Percentiles rank a stretch among this genome's conserved stretches.
Evolutionary conservation across 768 basidiomycete species (phyloP).

Genomic region (Leccinum boreale): DNA sequence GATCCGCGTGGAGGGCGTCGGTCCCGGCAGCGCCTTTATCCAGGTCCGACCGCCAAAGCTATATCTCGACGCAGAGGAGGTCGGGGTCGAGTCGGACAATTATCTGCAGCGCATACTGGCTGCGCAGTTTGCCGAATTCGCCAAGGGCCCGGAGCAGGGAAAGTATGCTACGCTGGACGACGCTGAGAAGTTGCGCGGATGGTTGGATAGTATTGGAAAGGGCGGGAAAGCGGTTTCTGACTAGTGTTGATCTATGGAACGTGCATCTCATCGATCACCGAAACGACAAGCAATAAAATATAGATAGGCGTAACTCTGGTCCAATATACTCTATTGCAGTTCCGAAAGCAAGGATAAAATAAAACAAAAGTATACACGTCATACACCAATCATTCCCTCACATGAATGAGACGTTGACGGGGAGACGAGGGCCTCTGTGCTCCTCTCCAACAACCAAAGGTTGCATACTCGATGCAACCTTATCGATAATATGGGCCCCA

Average conservation of each 20-base stretch:
- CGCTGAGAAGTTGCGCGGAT: constrained; percentile 4
- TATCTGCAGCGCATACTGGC: not conserved
- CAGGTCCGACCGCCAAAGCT: constrained; percentile 5
- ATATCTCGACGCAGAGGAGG: constrained; percentile 6
- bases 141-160: constrained; percentile 7
- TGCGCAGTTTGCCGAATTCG: constrained; percentile 7
- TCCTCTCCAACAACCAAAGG: constrained; percentile 7
- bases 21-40: not conserved
- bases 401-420: not conserved
- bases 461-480: constrained; percentile 8
- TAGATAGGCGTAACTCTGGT: not conserved
- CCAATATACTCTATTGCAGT: not conserved
- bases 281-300: not conserved
- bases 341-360: not conserved
- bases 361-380: not conserved
- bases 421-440: constrained; percentile 1
- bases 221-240: not conserved
- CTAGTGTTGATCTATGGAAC: not conserved
- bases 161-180: constrained; percentile 7
- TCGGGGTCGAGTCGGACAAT: not conserved
- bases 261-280: not conserved
- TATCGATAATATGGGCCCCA: not conserved
- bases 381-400: not conserved
- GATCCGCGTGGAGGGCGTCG: constrained; percentile 5
- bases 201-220: not conserved